Evolutionary conservation across 805 yeast genomes (phyloP).

Genomic region (Danielia reshetovae): DNA sequence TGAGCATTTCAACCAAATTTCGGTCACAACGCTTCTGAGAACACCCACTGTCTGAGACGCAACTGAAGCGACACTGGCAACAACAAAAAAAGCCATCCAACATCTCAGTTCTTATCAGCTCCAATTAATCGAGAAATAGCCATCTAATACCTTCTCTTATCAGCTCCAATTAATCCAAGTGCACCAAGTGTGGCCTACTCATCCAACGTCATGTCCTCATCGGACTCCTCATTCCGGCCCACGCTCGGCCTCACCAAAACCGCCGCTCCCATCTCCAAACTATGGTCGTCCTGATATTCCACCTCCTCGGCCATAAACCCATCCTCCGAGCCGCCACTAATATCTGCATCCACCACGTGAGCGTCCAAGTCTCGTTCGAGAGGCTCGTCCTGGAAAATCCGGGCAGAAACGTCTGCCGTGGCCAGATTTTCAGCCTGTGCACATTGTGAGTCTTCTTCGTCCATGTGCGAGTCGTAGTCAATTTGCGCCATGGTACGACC

Average conservation of each 20-base stretch:
- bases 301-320: conserved; percentile 48
- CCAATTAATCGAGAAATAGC: too few relatives aligned
- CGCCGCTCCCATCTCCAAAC: conserved; percentile 4
- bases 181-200: conserved; percentile 49
- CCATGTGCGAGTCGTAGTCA: conserved; percentile 15
- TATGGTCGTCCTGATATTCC: conserved; percentile 41
- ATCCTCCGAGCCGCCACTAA: conserved; percentile 26
- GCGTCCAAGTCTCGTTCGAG: conserved; percentile 14
- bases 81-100: too few relatives aligned
- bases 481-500: conserved; percentile 39
- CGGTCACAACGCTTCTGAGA: too few relatives aligned
- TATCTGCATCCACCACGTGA: conserved; percentile 24
- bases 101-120: too few relatives aligned
- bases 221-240: conserved; percentile 28
- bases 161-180: conserved; percentile 78
- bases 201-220: conserved; percentile 44
- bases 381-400: not conserved
- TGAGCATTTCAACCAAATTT: too few relatives aligned
- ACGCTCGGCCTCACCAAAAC: not conserved
- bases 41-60: too few relatives aligned
- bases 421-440: conserved; percentile 15
- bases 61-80: too few relatives aligned
- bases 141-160: too few relatives aligned
- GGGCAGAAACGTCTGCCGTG: conserved; percentile 3
- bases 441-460: conserved; percentile 6